phyloP scores from a whole-genome alignment of 495 filamentous ascomycete species.

The Elaphomyces granulatus region DNA sequence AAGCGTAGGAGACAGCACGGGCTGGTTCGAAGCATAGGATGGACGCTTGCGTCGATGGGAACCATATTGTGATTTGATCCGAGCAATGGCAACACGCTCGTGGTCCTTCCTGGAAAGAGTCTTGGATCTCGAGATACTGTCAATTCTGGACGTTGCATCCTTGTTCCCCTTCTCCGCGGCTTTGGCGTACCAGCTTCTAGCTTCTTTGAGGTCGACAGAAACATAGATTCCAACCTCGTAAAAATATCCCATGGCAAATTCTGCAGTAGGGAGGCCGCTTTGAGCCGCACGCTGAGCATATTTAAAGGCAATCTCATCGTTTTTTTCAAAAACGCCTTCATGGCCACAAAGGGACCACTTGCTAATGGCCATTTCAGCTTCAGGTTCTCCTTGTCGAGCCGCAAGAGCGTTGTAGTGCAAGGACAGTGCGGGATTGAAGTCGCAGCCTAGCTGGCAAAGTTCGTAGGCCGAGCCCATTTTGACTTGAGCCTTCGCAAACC shows the following conservation, averaged over 20 bases:
- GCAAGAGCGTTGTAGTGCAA: constrained; percentile 94
- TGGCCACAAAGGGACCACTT: constrained; percentile 98
- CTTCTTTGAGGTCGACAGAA: constrained; percentile 64
- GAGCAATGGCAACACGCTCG: constrained; percentile 74
- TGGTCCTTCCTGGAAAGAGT: constrained; percentile 82
- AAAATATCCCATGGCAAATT: constrained; percentile 97
- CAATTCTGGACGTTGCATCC: constrained; percentile 68
- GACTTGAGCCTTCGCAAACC: constrained; percentile 91
- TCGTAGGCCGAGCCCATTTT: constrained; percentile 98
- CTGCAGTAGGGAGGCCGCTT: constrained; percentile 69
- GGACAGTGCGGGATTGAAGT: constrained; percentile 84
- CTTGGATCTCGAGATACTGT: constrained; percentile 73
- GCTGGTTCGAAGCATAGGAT: constrained; percentile 42
- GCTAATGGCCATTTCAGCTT: constrained; percentile 92
- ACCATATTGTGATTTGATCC: constrained; percentile 87
- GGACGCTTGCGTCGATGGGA: constrained; percentile 54
- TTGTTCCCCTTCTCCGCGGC: constrained; percentile 85
- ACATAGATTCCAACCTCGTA: constrained; percentile 91
- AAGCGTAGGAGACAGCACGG: constrained; percentile 37
- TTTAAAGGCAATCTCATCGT: constrained; percentile 80
- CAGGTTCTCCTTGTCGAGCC: constrained; percentile 72
- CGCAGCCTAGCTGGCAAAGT: constrained; percentile 80
- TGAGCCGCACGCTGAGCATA: constrained; percentile 80
- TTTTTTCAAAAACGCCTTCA: constrained; percentile 83
- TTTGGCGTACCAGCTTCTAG: constrained; percentile 78